Evolutionary conservation across 73 alveolate species (phyloP), one percentile per base, ranked within the genome.

Genomic region (Paramecium sexaurelia): DNA sequence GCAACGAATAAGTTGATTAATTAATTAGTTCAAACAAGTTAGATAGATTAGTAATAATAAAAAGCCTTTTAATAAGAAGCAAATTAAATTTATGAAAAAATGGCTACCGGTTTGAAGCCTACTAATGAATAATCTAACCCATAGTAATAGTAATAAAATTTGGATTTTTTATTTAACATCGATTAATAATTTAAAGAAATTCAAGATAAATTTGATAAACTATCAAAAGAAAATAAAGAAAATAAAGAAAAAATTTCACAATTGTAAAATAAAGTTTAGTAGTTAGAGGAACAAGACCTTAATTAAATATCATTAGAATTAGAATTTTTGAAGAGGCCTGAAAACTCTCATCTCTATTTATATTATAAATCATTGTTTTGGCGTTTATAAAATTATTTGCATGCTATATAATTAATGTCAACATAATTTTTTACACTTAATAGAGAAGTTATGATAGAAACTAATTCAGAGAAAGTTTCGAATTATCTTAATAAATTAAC

Each of bases 311-410:
- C 13, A 51, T 15, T n/a, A 51, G 66, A 51, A 51, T 51, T 51
- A n/a, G 11, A 51, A 0, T 51, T n/a, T 0, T n/a, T 51, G 17
- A 15, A 51, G 27, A 51, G 20, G 17, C 66, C 66, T 13, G 66
- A 51, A 20, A 51, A 51, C 32, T 51, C 17, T 11, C 8, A 51
- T 5, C 20, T 2, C 17, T 51, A 1, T n/a, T 51, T 51, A n/a
- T 66, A 66, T 66, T 66, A 66, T 26, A 29, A 66, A 66, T 66
- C 84, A 3, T 66, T 66, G 11, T 66, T 66, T 22, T 66, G 84
- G 84, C 39, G 84, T 13, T 33, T 66, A 43, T 43, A 43, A 2
- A 43, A 43, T 66, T 66, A 66, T 7, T 66, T 66, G 7, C 43
- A 26, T 10, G 84, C 84, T 66, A 29, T 26, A 19, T 33, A 66